A percentile compares a stretch with the other conserved stretches of the same genome.
These are phyloP conservation scores for Saprolegnia diclina DNA, from an alignment of 352 stramenopile genomes.

Conservation along the genomic window DNA sequence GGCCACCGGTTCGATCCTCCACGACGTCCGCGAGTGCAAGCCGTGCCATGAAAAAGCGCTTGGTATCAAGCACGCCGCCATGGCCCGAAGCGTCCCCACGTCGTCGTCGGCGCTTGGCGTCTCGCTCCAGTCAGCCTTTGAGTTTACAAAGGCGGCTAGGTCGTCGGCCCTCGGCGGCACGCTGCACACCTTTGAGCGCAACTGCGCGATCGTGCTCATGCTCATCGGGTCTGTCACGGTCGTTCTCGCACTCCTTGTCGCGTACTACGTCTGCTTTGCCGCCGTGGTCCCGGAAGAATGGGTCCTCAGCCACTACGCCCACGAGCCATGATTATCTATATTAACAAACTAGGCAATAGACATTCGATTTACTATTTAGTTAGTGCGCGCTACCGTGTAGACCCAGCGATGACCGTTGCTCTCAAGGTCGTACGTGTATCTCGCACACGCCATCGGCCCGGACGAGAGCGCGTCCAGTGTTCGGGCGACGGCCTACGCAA, in stretches of 20 bases:
- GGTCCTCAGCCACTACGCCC: neutral
- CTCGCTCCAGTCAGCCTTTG: neutral
- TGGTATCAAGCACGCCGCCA: neutral
- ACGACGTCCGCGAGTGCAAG: conserved; percentile 3
- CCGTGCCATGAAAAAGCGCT: conserved; percentile 8
- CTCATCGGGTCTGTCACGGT: neutral
- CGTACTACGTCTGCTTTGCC: conserved; percentile 7
- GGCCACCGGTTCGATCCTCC: neutral
- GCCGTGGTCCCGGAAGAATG: neutral
- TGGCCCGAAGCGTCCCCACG: neutral
- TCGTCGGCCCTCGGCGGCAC: neutral
- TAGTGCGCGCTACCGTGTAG: neutral
- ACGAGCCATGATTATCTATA: neutral
- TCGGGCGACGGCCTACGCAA: neutral
- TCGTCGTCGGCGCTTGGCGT: neutral
- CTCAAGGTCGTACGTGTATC: neutral
- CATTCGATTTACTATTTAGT: neutral
- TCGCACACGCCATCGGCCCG: neutral
- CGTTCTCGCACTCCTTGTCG: neutral
- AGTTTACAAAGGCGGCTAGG: neutral
- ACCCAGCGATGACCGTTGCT: neutral
- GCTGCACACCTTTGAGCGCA: neutral
- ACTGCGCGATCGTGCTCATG: conserved; percentile 1
- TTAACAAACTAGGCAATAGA: neutral
- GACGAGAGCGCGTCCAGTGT: neutral